A percentile compares a stretch with the other conserved stretches of the same genome.
phyloP scores from a whole-genome alignment of 2,329 filamentous ascomycete species.

The Fusarium lateritium region DNA sequence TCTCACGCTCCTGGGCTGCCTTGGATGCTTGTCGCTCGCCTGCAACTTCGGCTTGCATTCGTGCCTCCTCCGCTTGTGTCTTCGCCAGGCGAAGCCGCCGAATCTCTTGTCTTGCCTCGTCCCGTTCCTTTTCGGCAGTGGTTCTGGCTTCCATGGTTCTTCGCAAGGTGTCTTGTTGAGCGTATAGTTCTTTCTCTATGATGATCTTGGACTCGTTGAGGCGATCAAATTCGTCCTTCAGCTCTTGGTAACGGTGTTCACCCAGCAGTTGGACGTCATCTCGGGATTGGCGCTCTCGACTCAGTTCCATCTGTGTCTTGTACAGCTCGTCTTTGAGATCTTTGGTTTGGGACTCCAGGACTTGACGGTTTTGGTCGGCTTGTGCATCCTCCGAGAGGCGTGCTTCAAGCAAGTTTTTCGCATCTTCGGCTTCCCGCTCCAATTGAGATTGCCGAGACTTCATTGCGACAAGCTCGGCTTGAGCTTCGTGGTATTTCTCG shows the following conservation, averaged over 20 bases:
- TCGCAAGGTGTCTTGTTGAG: constrained; percentile 91
- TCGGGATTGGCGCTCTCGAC: constrained; percentile 90
- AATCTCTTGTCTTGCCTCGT: constrained; percentile 89
- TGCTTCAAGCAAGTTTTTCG: constrained; percentile 87
- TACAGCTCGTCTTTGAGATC: constrained; percentile 90
- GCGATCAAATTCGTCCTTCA: constrained; percentile 87
- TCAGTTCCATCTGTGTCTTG: constrained; percentile 88
- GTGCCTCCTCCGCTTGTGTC: constrained; percentile 86
- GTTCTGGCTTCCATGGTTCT: constrained; percentile 86
- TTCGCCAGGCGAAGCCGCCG: constrained; percentile 87
- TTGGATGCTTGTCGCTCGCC: constrained; percentile 85
- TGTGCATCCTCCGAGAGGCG: constrained; percentile 92
- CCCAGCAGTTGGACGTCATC: constrained; percentile 93
- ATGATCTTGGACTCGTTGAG: constrained; percentile 96
- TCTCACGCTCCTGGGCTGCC: constrained; percentile 84
- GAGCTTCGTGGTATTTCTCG: constrained; percentile 82
- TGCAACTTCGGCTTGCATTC: constrained; percentile 83
- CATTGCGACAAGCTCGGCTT: constrained; percentile 90
- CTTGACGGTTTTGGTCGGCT: constrained; percentile 82
- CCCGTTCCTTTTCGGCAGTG: constrained; percentile 87
- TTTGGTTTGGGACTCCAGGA: constrained; percentile 89
- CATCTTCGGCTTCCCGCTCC: constrained; percentile 89
- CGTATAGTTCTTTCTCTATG: constrained; percentile 97
- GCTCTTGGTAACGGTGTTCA: constrained; percentile 86
- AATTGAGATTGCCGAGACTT: constrained; percentile 87